Evolutionary conservation across 1,139 yeast species (phyloP), one percentile per base, ranked within the genome.

Genomic region (Komagataea norvegica): DNA sequence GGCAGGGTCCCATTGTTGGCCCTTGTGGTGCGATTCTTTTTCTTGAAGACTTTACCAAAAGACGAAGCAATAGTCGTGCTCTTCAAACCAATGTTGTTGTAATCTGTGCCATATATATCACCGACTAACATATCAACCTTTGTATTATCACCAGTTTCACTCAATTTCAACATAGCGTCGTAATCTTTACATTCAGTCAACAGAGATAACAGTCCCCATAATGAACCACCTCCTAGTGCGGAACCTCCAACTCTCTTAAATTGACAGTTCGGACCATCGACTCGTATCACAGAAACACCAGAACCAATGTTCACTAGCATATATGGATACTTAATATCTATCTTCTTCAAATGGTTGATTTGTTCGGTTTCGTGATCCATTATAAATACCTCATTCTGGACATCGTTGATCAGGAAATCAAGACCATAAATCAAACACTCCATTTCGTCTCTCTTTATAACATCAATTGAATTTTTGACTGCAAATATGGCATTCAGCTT

Each of bases 181-280:
- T 88, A 91, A 35, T 87, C 86, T 43, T 76, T 72, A 4, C 96
- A 95, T 38, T 86, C 86, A 0, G 98, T 91, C 27, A 91, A 69
- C 37, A 91, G 65, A 1, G 96, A 84, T 28, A 91, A 64, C 31
- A 91, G 65, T 0, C 99, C 99, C 98, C 99, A 93, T 22, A 91
- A 70, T 0, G 99, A 91, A 3, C 99, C 99, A 2, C 99, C 99
- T 19, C 99, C 99, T 11, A 91, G 65, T 0, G 97, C 87, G 0
- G 95, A 85, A 6, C 99, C 99, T 4, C 98, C 98, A 25, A 91
- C 84, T 56, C 98, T 74, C 45, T 75, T 80, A 58, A 84, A 91
- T 34, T 77, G 75, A 16, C 26, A 15, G n/a, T 78, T 76, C 0
- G 95, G 91, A 1, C 94, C 95, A 0, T 79, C 75, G 13, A 91